phyloP scores from a whole-genome alignment of 2,329 filamentous ascomycete genomes.

The Colletotrichum sp. region DNA sequence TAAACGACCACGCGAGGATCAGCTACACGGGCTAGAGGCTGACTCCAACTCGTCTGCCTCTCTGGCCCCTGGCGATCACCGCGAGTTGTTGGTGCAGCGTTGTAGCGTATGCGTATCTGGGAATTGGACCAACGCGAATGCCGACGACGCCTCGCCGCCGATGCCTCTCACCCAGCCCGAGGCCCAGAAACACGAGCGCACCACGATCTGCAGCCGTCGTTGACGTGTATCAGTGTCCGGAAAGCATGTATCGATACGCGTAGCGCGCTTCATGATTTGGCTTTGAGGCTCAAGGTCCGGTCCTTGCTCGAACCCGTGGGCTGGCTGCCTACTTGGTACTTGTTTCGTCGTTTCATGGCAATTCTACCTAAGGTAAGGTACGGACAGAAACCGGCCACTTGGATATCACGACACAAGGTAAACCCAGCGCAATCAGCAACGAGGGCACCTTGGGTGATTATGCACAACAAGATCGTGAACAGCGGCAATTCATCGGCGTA shows the following conservation, averaged over 20 bases:
- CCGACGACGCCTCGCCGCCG: not conserved
- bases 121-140: not conserved
- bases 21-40: not conserved
- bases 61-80: constrained; percentile 7
- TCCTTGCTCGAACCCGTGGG: not conserved
- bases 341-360: not conserved
- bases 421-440: not conserved
- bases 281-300: not conserved
- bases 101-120: not conserved
- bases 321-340: not conserved
- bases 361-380: not conserved
- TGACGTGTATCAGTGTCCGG: not conserved
- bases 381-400: not conserved
- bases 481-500: not conserved
- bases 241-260: not conserved
- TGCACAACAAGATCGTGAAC: not conserved
- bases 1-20: not conserved
- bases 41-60: not conserved
- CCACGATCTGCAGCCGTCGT: not conserved
- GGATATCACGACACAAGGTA: not conserved
- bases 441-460: not conserved
- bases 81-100: not conserved
- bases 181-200: not conserved
- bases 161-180: not conserved
- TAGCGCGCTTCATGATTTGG: not conserved